Evolutionary conservation across 2,329 filamentous ascomycete genomes (phyloP).

Genomic region (Alternaria postmessia): DNA sequence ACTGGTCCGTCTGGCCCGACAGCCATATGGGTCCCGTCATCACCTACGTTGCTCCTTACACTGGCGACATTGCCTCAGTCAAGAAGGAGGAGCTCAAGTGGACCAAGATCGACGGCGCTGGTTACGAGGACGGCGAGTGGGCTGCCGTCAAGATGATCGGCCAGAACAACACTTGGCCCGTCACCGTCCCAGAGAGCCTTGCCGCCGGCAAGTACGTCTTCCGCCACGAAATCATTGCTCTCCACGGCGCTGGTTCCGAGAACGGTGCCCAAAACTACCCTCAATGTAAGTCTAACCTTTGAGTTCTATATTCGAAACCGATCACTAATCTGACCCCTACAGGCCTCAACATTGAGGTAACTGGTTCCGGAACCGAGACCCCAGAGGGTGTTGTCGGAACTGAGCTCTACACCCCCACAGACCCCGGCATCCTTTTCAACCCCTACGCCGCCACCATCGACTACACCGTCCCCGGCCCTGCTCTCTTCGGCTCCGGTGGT

Average conservation of each 20-base stretch:
- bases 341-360: conserved; percentile 59
- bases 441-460: conserved; percentile 46
- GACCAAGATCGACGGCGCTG: conserved; percentile 49
- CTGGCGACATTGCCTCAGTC: conserved; percentile 41
- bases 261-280: conserved; percentile 64
- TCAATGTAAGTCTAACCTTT: conserved; percentile 45
- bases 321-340: conserved; percentile 21
- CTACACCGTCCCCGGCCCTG: conserved; percentile 57
- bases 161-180: conserved; percentile 60
- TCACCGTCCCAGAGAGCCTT: conserved; percentile 57
- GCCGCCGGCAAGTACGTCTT: conserved; percentile 63
- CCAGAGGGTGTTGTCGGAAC: conserved; percentile 61
- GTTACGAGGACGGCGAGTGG: conserved; percentile 46
- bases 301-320: neutral
- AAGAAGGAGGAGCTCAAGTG: conserved; percentile 48
- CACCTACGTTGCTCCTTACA: conserved; percentile 50
- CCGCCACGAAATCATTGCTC: conserved; percentile 63
- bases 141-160: conserved; percentile 49
- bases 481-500: conserved; percentile 34
- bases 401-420: conserved; percentile 55
- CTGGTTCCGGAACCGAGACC: conserved; percentile 55
- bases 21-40: conserved; percentile 51
- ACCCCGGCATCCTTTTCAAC: conserved; percentile 55
- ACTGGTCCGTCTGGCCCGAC: conserved; percentile 59
- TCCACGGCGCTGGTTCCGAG: conserved; percentile 54